These are phyloP conservation scores for Cryoendolithus antarcticus DNA, from an alignment of 2,329 filamentous ascomycete species.

Conservation along the genomic window DNA sequence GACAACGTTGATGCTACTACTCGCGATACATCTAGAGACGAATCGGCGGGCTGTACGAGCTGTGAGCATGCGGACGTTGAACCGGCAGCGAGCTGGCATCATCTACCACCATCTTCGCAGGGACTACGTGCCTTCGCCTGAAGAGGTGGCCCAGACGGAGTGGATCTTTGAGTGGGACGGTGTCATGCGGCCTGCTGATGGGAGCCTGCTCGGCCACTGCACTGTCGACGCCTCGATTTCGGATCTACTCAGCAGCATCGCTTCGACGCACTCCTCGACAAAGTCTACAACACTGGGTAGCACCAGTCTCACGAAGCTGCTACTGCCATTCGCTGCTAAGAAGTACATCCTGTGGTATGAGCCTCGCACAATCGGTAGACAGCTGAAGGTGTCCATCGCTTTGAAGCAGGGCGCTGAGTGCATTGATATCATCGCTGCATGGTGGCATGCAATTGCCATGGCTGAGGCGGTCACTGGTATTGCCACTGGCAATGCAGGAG, in stretches of 20 bases:
- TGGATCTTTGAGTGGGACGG: slow-evolving; percentile 51
- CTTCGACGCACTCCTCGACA: slow-evolving; percentile 18
- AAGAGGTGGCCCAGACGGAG: slow-evolving; percentile 49
- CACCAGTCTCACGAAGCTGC: slow-evolving; percentile 31
- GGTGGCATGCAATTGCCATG: slow-evolving; percentile 47
- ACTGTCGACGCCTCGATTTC: slow-evolving; percentile 36
- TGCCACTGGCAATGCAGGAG: neutral
- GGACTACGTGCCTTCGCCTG: slow-evolving; percentile 46
- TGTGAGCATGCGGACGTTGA: slow-evolving; percentile 73
- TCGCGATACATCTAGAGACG: slow-evolving; percentile 65
- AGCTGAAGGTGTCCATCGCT: slow-evolving; percentile 39
- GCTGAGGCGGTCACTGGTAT: slow-evolving; percentile 17
- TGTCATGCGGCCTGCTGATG: slow-evolving; percentile 46
- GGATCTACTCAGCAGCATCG: slow-evolving; percentile 12
- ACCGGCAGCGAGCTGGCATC: slow-evolving; percentile 74
- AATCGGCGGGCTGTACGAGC: slow-evolving; percentile 78
- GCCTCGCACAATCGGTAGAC: slow-evolving; percentile 21
- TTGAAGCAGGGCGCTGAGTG: slow-evolving; percentile 47
- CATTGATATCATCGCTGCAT: slow-evolving; percentile 45
- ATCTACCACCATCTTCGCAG: slow-evolving; percentile 47
- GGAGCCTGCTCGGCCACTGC: slow-evolving; percentile 39
- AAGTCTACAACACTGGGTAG: slow-evolving; percentile 7
- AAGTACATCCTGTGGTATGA: slow-evolving; percentile 50
- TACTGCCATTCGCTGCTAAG: slow-evolving; percentile 38
- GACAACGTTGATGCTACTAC: slow-evolving; percentile 56